A percentile compares a stretch with the other conserved stretches of the same genome.
phyloP scores from a whole-genome alignment of 257 asterid genomes.

The Nicotiana paniculata region DNA sequence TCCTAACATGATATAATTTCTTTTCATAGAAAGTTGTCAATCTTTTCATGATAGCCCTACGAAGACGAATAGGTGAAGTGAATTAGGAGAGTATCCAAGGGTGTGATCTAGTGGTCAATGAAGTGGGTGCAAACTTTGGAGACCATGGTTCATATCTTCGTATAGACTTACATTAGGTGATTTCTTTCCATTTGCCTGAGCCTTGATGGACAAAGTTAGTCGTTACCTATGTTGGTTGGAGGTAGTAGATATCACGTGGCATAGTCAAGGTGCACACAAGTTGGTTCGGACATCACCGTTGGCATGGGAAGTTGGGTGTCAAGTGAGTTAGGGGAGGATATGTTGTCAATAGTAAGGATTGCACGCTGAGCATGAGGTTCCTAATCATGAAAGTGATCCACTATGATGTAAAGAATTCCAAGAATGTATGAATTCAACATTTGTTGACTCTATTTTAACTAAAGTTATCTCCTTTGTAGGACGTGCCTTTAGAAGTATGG shows the following conservation, averaged over 20 bases:
- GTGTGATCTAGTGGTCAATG: no score
- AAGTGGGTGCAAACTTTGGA: no score
- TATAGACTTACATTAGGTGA: no score
- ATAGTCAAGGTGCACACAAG: no score
- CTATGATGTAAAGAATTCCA: not conserved
- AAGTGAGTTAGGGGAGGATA: not conserved
- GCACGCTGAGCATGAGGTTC: not conserved
- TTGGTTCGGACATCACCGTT: no score
- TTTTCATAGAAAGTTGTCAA: not conserved
- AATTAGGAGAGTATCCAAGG: not conserved
- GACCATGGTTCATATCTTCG: no score
- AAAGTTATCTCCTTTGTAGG: not conserved
- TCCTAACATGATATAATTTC: not conserved
- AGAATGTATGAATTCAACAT: not conserved
- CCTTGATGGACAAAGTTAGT: no score
- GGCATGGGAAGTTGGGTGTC: not conserved
- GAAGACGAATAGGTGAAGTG: not conserved
- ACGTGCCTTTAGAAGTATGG: not conserved
- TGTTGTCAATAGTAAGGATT: not conserved
- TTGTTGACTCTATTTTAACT: not conserved
- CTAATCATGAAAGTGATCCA: not conserved
- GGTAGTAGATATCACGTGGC: no score
- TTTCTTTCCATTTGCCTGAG: no score
- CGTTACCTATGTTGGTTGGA: no score
- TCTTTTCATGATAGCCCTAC: not conserved